Base-by-base conservation (phyloP, 2,329 filamentous ascomycete species). In the Corynespora cassiicola region DNA sequence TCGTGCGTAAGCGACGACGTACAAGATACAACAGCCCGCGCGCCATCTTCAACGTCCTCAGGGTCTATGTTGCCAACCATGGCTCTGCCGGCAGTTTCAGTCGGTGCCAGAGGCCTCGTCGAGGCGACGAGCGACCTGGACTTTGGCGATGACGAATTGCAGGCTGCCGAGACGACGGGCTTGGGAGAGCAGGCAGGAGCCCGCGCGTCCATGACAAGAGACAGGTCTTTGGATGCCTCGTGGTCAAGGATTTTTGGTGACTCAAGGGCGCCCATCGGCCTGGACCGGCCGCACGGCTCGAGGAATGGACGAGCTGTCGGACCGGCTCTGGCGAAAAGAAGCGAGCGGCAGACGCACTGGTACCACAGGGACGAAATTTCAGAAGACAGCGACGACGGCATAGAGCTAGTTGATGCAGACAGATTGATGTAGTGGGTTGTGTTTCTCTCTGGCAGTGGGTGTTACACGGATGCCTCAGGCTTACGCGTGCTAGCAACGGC, bases 171-270 rank as follows among this genome's bases (percentile, higher is more conserved):
- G 28, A 23, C 25, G 30, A 50, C 44, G 36, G 44, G 35, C 24
- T 50, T 49, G 36, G 52, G 48, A 36, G 41, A 47, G 37, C 31
- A 33, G 22, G 50, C 39, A 28, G 48, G 57, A 52, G 56, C 42
- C 51, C 53, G 54, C 36, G 51, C 47, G 11, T 58, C 48, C 37
- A 38, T 61, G 28, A 43, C 46, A 28, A 57, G 60, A 50, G 55
- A 61, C 42, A 48, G 46, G 47, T 60, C 52, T 40, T 21, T 38
- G 42, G 43, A 41, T 37, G 31, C 33, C 16, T 31, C 31, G 15
- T 33, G 32, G 18, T 39, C 38, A 25, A 31, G 32, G 28, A 36
- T 46, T 32, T 45, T 32, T 27, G 42, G 42, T 50, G 36, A 42
- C 25, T 42, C 47, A 39, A 44, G 33, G 52, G 52, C 43, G 50